Percentiles rank a stretch among this genome's conserved stretches.
These are phyloP conservation scores for Euphrasia arctica DNA, from an alignment of 305 asterid genomes.

Conservation along the genomic window DNA sequence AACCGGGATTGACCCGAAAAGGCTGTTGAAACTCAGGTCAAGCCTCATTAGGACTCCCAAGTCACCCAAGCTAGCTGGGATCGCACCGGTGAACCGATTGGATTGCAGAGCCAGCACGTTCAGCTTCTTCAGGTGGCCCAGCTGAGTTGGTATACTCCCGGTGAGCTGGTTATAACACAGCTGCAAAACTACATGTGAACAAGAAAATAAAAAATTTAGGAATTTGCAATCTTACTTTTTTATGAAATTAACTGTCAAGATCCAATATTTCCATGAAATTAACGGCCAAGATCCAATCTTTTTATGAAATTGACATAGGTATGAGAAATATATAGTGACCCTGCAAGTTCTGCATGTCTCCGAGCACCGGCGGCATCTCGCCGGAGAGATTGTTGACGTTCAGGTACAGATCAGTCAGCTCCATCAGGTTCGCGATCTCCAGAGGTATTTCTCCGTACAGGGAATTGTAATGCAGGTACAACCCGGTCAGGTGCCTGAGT, in stretches of 20 bases:
- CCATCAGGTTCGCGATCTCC: conserved; percentile 56
- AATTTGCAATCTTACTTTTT: background rate
- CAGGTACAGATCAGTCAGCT: conserved; percentile 73
- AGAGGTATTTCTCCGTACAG: conserved; percentile 68
- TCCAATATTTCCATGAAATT: background rate
- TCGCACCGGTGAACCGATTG: conserved; percentile 79
- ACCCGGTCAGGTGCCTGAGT: conserved; percentile 66
- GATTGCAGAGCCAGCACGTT: conserved; percentile 75
- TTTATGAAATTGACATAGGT: background rate
- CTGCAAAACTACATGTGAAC: conserved; percentile 65
- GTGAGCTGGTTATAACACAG: conserved; percentile 75
- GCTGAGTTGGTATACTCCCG: conserved; percentile 81
- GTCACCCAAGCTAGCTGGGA: conserved; percentile 88
- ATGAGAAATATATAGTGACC: conserved; percentile 33
- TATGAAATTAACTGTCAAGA: too few relatives aligned
- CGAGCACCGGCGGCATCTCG: conserved; percentile 73
- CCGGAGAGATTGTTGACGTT: conserved; percentile 82
- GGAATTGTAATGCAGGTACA: conserved; percentile 84
- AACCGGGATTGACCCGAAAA: conserved; percentile 83
- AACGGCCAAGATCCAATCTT: too few relatives aligned
- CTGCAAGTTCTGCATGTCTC: conserved; percentile 68
- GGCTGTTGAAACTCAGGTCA: conserved; percentile 68
- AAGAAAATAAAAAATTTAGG: too few relatives aligned
- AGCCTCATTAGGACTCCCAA: conserved; percentile 58
- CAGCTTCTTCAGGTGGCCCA: conserved; percentile 59